Conservation (phyloP, 805 yeast genomes). For the Yarrowia yakushimensis region DNA sequence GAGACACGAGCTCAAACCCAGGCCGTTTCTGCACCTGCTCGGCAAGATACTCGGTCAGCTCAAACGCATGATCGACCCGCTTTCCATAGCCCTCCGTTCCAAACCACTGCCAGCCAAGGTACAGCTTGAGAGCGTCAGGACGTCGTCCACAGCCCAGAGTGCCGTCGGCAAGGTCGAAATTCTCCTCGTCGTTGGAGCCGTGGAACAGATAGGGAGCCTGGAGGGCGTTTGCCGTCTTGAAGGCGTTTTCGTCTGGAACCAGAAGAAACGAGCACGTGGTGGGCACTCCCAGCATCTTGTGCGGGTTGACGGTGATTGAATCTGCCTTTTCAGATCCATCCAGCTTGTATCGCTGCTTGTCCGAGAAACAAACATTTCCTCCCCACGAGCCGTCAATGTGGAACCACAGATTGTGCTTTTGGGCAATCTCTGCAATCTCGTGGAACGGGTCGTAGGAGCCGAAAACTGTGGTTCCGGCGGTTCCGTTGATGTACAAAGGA, state of each 20-base stretch:
- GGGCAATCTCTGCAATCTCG: constrained; percentile 52
- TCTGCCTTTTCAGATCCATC: constrained; percentile 64
- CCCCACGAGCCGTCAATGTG: constrained; percentile 94
- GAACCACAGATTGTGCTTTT: constrained; percentile 60
- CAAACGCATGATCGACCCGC: constrained; percentile 71
- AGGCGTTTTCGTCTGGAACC: constrained; percentile 61
- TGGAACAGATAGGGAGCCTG: constrained; percentile 82
- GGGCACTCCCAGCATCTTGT: constrained; percentile 86
- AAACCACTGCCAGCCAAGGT: constrained; percentile 76
- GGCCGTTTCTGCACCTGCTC: constrained; percentile 39
- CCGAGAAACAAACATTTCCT: constrained; percentile 72
- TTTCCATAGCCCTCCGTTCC: constrained; percentile 62
- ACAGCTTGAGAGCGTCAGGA: constrained; percentile 74
- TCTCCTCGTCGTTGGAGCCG: constrained; percentile 48
- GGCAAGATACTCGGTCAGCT: constrained; percentile 61
- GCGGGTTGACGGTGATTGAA: constrained; percentile 79
- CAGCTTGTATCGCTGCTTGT: constrained; percentile 45
- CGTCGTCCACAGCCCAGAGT: constrained; percentile 92
- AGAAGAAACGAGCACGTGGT: constrained; percentile 62
- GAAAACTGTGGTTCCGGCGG: constrained; percentile 86
- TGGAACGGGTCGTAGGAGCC: constrained; percentile 75
- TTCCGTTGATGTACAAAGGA: constrained; percentile 73
- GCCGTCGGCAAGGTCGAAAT: constrained; percentile 78
- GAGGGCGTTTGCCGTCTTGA: constrained; percentile 70
- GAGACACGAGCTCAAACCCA: constrained; percentile 55